A percentile compares a stretch with the other conserved stretches of the same genome.
Evolutionary conservation across 2,329 filamentous ascomycete genomes (phyloP).

Genomic region (Microcyclospora pomicola): DNA sequence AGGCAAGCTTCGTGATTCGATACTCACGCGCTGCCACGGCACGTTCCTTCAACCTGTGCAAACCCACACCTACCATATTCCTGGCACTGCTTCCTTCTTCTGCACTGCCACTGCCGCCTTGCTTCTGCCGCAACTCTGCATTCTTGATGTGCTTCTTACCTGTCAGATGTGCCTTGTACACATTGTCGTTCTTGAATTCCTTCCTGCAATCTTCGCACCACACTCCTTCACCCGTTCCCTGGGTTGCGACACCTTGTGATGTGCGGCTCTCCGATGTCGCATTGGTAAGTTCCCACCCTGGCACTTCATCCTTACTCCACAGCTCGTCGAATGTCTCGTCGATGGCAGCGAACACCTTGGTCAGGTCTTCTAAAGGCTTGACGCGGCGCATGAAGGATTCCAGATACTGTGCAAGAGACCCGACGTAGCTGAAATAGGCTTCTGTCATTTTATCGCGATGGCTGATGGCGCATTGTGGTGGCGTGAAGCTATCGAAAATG

Average conservation of each 20-base stretch:
- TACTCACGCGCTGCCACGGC: conserved; percentile 83
- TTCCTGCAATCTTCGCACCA: conserved; percentile 91
- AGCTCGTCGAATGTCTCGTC: conserved; percentile 71
- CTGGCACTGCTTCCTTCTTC: conserved; percentile 11
- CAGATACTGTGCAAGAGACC: conserved; percentile 65
- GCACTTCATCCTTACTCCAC: conserved; percentile 68
- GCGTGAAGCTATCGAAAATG: conserved; percentile 72
- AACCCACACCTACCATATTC: neutral
- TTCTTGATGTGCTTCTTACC: conserved; percentile 90
- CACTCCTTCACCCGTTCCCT: conserved; percentile 52
- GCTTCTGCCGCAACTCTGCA: conserved; percentile 47
- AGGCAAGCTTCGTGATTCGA: conserved; percentile 63
- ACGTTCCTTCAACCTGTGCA: conserved; percentile 60
- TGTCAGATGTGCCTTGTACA: conserved; percentile 76
- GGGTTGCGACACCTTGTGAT: conserved; percentile 29
- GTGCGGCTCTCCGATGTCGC: conserved; percentile 11
- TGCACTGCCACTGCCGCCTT: conserved; percentile 17
- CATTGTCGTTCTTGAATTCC: conserved; percentile 89
- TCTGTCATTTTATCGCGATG: conserved; percentile 78
- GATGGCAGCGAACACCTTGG: conserved; percentile 61
- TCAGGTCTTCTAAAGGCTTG: conserved; percentile 71
- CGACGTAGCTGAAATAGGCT: conserved; percentile 81
- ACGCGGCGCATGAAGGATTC: conserved; percentile 78
- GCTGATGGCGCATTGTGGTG: conserved; percentile 60
- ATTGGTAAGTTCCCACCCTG: conserved; percentile 55